These are phyloP conservation scores for Zopfia rhizophila DNA, from an alignment of 2,329 filamentous ascomycete genomes.

Conservation along the genomic window DNA sequence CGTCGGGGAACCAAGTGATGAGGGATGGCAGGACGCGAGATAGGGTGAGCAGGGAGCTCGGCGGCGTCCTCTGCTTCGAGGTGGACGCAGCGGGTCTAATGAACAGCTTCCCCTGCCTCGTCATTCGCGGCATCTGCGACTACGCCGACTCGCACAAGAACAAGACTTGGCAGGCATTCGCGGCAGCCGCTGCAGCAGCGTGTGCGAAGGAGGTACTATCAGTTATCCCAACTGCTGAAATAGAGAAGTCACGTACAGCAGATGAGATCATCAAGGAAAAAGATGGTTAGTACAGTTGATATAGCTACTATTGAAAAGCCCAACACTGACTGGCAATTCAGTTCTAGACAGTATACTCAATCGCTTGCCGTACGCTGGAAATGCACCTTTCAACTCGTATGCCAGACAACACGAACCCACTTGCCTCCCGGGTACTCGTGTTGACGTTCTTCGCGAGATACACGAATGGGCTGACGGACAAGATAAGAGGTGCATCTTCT, in stretches of 20 bases:
- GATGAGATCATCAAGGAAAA: too few species aligned
- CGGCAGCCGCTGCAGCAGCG: conserved; percentile 12
- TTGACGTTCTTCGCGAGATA: conserved; percentile 12
- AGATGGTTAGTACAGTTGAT: too few species aligned
- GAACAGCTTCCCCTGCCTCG: conserved; percentile 23
- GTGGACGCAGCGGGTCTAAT: conserved; percentile 26
- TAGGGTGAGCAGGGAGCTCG: conserved; percentile 17
- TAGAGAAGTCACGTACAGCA: too few species aligned
- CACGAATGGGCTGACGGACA: conserved; percentile 4
- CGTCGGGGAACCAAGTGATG: conserved; percentile 19
- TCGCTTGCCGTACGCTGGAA: too few species aligned
- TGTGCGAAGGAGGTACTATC: conserved; percentile 15
- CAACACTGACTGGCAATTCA: too few species aligned
- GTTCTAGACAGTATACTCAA: too few species aligned
- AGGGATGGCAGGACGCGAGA: conserved; percentile 16
- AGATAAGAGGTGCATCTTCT: conserved; percentile 18
- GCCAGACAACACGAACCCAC: too few species aligned
- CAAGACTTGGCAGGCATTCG: conserved; percentile 7
- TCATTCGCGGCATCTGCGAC: conserved; percentile 18
- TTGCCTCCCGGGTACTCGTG: conserved; percentile 12
- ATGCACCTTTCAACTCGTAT: too few species aligned
- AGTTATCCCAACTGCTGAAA: too few species aligned
- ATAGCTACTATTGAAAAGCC: too few species aligned
- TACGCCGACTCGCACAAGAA: conserved; percentile 18
- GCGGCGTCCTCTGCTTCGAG: conserved; percentile 13